Percentiles rank a stretch among this genome's conserved stretches.
Evolutionary conservation across 2,329 filamentous ascomycete genomes (phyloP).

Genomic region (Diaporthe australafricana): DNA sequence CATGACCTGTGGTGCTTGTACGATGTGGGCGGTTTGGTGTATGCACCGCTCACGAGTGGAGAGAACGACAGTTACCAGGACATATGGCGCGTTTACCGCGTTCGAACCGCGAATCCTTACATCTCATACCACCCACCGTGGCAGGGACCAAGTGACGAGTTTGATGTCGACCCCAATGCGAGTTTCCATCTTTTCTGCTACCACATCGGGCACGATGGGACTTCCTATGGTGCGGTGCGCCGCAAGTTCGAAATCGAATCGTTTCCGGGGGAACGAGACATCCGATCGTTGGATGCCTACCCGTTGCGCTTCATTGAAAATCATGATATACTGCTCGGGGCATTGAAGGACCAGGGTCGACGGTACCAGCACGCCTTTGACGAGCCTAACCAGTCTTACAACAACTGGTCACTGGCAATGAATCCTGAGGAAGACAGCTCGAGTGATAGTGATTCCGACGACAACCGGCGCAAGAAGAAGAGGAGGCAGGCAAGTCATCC

Average conservation of each 20-base stretch:
- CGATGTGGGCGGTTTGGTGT: slow-evolving; percentile 16
- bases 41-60: background rate
- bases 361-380: background rate
- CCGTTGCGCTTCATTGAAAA: background rate
- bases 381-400: background rate
- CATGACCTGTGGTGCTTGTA: slow-evolving; percentile 14
- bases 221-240: slow-evolving; percentile 11
- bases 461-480: background rate
- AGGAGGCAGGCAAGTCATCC: background rate
- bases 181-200: background rate
- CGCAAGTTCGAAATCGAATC: background rate
- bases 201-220: slow-evolving; percentile 13
- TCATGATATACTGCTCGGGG: background rate
- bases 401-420: slow-evolving; percentile 4
- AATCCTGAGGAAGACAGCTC: background rate
- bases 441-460: background rate
- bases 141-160: background rate
- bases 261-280: background rate
- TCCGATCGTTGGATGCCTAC: background rate
- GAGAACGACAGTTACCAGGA: slow-evolving; percentile 1
- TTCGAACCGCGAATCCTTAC: background rate
- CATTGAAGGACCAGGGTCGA: background rate
- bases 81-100: background rate
- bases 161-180: background rate
- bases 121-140: background rate